phyloP scores from a whole-genome alignment of 768 basidiomycete genomes.

The Strobilomyces confusus region DNA sequence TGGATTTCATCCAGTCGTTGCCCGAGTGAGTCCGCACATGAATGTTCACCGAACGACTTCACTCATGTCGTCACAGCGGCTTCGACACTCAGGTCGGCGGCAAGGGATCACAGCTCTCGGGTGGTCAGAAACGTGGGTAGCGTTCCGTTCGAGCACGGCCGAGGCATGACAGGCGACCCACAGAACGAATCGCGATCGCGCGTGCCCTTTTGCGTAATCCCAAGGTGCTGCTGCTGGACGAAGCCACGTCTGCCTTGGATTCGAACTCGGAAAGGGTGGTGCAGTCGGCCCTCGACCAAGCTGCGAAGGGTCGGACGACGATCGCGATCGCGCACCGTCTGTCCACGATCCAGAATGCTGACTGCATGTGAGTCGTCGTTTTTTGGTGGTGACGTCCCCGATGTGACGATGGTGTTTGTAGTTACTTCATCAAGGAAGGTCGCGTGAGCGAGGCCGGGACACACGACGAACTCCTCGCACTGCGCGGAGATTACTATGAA shows the following conservation, averaged over 20 bases:
- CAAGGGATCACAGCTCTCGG: too few relatives aligned
- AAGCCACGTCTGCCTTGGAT: slow-evolving; percentile 89
- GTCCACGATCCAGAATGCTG: slow-evolving; percentile 88
- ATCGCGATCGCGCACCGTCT: slow-evolving; percentile 94
- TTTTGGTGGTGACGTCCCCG: too few relatives aligned
- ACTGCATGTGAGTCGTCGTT: slow-evolving; percentile 72
- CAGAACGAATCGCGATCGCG: slow-evolving; percentile 78
- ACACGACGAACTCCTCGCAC: too few relatives aligned
- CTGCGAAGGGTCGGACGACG: slow-evolving; percentile 88
- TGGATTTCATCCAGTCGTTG: too few relatives aligned
- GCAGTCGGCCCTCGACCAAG: slow-evolving; percentile 88
- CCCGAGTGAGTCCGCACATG: too few relatives aligned
- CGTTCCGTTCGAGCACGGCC: neutral
- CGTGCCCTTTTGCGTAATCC: slow-evolving; percentile 38
- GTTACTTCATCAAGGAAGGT: too few relatives aligned
- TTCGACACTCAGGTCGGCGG: too few relatives aligned
- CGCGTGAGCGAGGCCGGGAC: too few relatives aligned
- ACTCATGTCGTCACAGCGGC: slow-evolving; percentile 31
- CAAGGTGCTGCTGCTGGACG: slow-evolving; percentile 87
- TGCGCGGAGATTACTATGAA: too few relatives aligned
- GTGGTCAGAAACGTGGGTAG: slow-evolving; percentile 54
- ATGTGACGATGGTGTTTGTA: too few relatives aligned
- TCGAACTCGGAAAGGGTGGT: slow-evolving; percentile 92
- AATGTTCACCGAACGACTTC: too few relatives aligned
- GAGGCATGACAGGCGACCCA: too few relatives aligned